Evolutionary conservation across 441 rosid genomes (phyloP), one percentile per base, ranked within the genome.

Genomic region (Pelargonium fulgidum): DNA sequence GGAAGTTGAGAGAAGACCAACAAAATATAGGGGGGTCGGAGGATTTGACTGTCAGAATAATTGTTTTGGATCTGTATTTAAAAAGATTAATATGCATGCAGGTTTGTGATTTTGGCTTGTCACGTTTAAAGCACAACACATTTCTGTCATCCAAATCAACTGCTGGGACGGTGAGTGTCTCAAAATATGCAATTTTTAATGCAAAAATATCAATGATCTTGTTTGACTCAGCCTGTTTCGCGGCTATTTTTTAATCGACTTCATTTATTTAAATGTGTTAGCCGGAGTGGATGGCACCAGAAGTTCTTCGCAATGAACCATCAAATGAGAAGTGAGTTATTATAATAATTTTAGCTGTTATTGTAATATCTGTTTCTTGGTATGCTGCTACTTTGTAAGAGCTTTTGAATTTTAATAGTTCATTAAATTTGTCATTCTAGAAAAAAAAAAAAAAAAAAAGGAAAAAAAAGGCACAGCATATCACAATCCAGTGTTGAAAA

Each of bases 261-360:
- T 56, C 5, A 56, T 56, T 16, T 5, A 56, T 19, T 16, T 56
- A 56, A 17, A 63, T 79, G 45, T 83, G 75, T 45, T 75, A 93
- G 99, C 97, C 99, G 19, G 99, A 93, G 81, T 93, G 97, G 99
- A 93, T 93, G 99, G 99, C 99, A 68, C 99, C 97, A 1, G 99
- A 93, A 81, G 97, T 91, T 78, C 96, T 93, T 70, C 96, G 99
- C 73, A 93, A 91, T 66, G 99, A 93, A 73, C 96, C 87, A 50
- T 93, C 97, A 16, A 89, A 93, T 82, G 99, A 93, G 75, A 93
- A 93, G 99, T 93, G 79, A 86, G 99, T 85, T 73, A 65, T 70
- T 67, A 44, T 44, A 65, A 62, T 64, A 11, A 33, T 42, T 75
- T 62, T 41, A 9, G 29, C 19, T 68, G 10, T 61, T 17, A 29